Conservation (phyloP, 129 eudicot species). For the Oenanthe sinensis region DNA sequence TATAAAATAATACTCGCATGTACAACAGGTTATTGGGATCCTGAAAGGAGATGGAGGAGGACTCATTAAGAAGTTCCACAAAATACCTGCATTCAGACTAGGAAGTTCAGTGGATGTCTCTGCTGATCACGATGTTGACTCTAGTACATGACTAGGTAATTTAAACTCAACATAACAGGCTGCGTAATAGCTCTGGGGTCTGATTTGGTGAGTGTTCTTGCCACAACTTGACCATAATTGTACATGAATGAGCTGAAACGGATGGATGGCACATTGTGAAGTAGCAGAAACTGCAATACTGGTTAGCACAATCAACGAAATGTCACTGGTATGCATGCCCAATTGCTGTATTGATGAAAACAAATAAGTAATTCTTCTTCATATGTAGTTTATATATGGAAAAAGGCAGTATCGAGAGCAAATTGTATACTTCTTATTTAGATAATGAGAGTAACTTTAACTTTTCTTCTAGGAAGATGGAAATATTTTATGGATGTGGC, state of each 20-base stretch:
- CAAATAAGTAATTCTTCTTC: neutral
- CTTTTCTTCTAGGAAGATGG: neutral
- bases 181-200: slow-evolving; percentile 24
- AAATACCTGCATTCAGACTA: slow-evolving; percentile 48
- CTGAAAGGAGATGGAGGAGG: slow-evolving; percentile 42
- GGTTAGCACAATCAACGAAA: neutral
- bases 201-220: neutral
- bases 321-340: neutral
- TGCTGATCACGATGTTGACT: slow-evolving; percentile 30
- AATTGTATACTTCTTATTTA: neutral
- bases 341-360: neutral
- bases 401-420: neutral
- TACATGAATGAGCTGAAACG: neutral
- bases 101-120: slow-evolving; percentile 36
- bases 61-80: slow-evolving; percentile 31
- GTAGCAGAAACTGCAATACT: neutral
- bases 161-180: slow-evolving; percentile 34
- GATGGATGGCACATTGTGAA: neutral
- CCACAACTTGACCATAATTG: neutral
- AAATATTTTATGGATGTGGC: neutral
- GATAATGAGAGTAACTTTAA: neutral
- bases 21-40: slow-evolving; percentile 54
- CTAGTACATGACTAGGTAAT: slow-evolving; percentile 26
- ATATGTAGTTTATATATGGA: neutral
- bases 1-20: neutral